phyloP scores from a whole-genome alignment of 78 protist species.

The Isochrysis galbana region DNA sequence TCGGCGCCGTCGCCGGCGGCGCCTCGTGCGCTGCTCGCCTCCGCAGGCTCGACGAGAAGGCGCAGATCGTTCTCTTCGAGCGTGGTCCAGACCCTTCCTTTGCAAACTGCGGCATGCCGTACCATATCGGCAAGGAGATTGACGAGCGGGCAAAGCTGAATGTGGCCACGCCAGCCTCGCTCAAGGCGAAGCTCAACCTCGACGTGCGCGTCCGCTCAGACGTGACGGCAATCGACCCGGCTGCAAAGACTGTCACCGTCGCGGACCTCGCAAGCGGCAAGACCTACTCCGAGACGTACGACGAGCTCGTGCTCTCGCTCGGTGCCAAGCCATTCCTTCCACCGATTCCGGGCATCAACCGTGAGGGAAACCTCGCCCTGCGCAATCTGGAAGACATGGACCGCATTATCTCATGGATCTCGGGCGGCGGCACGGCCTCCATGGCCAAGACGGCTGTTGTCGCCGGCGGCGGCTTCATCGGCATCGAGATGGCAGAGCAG shows the following conservation, averaged over 20 bases:
- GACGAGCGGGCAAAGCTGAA: neutral
- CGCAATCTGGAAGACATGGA: constrained; percentile 51
- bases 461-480: constrained; percentile 78
- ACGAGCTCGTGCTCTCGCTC: constrained; percentile 55
- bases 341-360: constrained; percentile 36
- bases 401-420: neutral
- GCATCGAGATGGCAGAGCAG: neutral
- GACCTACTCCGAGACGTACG: constrained; percentile 25
- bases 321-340: constrained; percentile 53
- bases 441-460: constrained; percentile 7
- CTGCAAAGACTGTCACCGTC: constrained; percentile 33
- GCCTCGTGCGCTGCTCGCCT: neutral
- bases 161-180: constrained; percentile 9
- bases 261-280: neutral
- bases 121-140: constrained; percentile 52
- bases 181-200: constrained; percentile 28
- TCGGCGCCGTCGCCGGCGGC: no score
- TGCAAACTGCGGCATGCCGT: constrained; percentile 67
- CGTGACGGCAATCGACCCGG: constrained; percentile 26
- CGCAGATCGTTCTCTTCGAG: constrained; percentile 51
- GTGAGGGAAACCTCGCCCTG: constrained; percentile 40
- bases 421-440: neutral
- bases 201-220: constrained; percentile 32
- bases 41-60: neutral
- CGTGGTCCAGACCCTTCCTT: constrained; percentile 36